phyloP scores from a whole-genome alignment of 441 rosid genomes.

The Rhodomyrtus psidioides region DNA sequence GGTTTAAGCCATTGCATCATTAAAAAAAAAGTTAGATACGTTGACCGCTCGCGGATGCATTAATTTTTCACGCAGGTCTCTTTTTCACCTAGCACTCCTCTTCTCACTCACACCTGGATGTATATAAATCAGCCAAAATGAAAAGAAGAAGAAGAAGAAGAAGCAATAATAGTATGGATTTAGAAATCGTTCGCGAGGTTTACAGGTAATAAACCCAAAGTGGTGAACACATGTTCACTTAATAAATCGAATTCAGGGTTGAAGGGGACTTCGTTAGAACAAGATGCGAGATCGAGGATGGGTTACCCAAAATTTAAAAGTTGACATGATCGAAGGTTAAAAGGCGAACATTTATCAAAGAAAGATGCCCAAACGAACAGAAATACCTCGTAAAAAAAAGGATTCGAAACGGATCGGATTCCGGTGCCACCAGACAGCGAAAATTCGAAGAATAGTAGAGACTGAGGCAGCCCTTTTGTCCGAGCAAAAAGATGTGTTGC shows the following conservation, averaged over 20 bases:
- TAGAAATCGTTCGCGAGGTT: neutral
- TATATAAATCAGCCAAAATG: neutral
- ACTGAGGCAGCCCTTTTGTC: neutral
- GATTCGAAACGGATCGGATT: neutral
- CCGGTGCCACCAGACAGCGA: neutral
- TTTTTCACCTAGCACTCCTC: neutral
- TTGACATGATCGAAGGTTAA: too few relatives aligned
- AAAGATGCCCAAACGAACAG: neutral
- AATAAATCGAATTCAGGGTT: fast-evolving
- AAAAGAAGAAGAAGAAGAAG: neutral
- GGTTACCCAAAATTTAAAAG: too few relatives aligned
- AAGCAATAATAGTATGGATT: neutral
- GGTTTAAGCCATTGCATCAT: neutral
- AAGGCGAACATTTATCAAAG: neutral
- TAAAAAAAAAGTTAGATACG: neutral
- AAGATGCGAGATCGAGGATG: fast-evolving
- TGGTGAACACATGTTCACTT: neutral
- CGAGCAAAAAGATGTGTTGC: neutral
- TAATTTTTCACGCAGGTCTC: neutral
- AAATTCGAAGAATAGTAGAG: neutral
- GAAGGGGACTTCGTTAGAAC: neutral
- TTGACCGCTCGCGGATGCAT: fast-evolving
- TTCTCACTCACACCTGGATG: neutral
- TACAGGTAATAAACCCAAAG: neutral
- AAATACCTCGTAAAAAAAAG: neutral